Conservation (phyloP, 2,329 filamentous ascomycete genomes). For the Neonectria ditissima region DNA sequence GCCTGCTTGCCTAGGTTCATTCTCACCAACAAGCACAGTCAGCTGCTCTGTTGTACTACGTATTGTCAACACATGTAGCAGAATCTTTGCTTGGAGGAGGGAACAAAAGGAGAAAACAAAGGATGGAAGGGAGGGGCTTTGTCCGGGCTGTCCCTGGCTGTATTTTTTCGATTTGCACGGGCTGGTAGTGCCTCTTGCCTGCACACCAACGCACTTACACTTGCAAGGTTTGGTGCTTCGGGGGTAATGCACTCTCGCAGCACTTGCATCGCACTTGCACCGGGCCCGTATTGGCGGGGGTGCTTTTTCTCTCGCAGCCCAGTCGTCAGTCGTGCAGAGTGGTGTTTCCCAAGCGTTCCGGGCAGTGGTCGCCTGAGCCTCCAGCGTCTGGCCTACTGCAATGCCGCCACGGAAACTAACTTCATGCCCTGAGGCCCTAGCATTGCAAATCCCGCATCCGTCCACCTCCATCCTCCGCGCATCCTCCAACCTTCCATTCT, state of each 20-base stretch:
- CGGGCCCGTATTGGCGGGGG: not conserved
- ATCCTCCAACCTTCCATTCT: slow-evolving; percentile 11
- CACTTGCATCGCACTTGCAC: slow-evolving; percentile 7
- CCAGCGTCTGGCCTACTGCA: too few relatives aligned
- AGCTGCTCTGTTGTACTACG: not conserved
- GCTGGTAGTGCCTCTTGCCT: not conserved
- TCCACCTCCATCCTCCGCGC: not conserved
- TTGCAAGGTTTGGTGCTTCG: not conserved
- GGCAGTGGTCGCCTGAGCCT: too few relatives aligned
- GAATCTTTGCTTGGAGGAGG: slow-evolving; percentile 2
- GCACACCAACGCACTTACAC: not conserved
- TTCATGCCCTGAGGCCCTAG: not conserved
- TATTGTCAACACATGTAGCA: too few relatives aligned
- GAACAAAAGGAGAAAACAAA: not conserved
- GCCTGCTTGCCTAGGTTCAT: not conserved
- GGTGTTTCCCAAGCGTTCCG: not conserved
- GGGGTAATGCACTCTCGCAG: not conserved
- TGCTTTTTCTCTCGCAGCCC: not conserved
- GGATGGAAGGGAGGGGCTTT: not conserved
- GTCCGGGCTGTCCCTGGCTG: not conserved
- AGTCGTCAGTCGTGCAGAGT: too few relatives aligned
- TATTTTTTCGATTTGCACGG: not conserved
- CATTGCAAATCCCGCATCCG: slow-evolving; percentile 5
- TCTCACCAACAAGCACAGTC: slow-evolving; percentile 10
- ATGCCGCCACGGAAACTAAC: not conserved